Evolutionary conservation across 306 rosid species (phyloP), one percentile per base, ranked within the genome.

Genomic region (Mimosa pudica): DNA sequence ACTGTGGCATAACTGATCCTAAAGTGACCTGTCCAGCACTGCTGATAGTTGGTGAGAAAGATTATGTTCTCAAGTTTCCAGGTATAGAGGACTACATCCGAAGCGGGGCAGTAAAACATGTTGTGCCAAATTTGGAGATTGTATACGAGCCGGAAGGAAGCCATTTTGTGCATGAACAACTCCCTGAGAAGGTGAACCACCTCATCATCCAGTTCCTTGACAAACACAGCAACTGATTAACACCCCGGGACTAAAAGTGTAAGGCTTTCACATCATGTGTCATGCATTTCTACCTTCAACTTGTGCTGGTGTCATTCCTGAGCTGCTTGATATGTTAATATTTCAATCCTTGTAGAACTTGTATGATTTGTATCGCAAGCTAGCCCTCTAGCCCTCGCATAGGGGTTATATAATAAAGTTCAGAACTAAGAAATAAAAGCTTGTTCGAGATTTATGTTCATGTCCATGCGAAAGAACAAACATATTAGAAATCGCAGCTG

Each of bases 121-220:
- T 82, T 66, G 92, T 88, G 46, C 89, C 96, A 0, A 70, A 86
- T 62, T 79, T 87, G 82, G 90, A 91, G 10, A 80, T 76, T 61
- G 75, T 57, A 30, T 86, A 14, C 77, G 12, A 86, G 35, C 83
- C 84, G 35, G 90, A 89, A 67, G 96, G 96, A 70, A 72, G 41
- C 18, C 96, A 87, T 74, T 91, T 88, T 82, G 83, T 86, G 49
- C 89, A 82, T 3, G 92, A 91, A 71, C 93, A 89, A 74, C 62
- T 82, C 33, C 92, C 89, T 7, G 83, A 89, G 69, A 78, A 87
- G 77, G 81, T 89, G 52, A 89, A 89, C 84, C 79, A 86, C 75
- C 87, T 85, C 67, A 78, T 91, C 62, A 68, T 89, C 72, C 66
- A 77, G 52, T 86, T 89, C 86, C 86, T 89, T 17, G 74, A 75